Evolutionary conservation across 352 stramenopile species (phyloP).

Genomic region (Phytophthora fragariaefolia): DNA sequence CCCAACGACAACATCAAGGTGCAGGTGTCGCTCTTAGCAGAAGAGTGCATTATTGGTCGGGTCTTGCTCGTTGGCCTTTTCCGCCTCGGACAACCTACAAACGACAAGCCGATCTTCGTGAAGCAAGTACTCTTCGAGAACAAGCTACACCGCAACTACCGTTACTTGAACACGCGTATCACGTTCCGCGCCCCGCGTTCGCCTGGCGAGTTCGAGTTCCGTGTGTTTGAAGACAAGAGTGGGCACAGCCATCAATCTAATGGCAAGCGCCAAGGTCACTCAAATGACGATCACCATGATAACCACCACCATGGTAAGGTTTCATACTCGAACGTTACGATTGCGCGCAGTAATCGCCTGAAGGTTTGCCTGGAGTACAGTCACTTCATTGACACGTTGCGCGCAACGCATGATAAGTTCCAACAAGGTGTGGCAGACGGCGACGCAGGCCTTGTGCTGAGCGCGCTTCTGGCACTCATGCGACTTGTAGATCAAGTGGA

Average conservation of each 20-base stretch:
- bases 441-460: slow-evolving; percentile 66
- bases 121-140: slow-evolving; percentile 86
- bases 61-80: slow-evolving; percentile 83
- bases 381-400: slow-evolving; percentile 81
- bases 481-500: slow-evolving; percentile 78
- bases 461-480: slow-evolving; percentile 66
- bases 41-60: slow-evolving; percentile 64
- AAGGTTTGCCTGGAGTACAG: slow-evolving; percentile 82
- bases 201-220: slow-evolving; percentile 84
- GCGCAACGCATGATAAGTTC: slow-evolving; percentile 70
- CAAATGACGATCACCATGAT: slow-evolving; percentile 41
- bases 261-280: slow-evolving; percentile 31
- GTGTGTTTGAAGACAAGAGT: slow-evolving; percentile 79
- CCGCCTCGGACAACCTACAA: slow-evolving; percentile 70
- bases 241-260: slow-evolving; percentile 38
- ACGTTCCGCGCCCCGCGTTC: slow-evolving; percentile 82
- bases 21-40: slow-evolving; percentile 62
- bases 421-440: slow-evolving; percentile 56
- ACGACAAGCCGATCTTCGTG: slow-evolving; percentile 87
- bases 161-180: slow-evolving; percentile 77
- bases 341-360: slow-evolving; percentile 70
- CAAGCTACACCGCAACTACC: slow-evolving; percentile 70
- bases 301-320: slow-evolving; percentile 36
- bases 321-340: slow-evolving; percentile 71
- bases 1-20: slow-evolving; percentile 85